Conservation (phyloP, 352 stramenopile genomes). For the Globisporangium acanthophoron region DNA sequence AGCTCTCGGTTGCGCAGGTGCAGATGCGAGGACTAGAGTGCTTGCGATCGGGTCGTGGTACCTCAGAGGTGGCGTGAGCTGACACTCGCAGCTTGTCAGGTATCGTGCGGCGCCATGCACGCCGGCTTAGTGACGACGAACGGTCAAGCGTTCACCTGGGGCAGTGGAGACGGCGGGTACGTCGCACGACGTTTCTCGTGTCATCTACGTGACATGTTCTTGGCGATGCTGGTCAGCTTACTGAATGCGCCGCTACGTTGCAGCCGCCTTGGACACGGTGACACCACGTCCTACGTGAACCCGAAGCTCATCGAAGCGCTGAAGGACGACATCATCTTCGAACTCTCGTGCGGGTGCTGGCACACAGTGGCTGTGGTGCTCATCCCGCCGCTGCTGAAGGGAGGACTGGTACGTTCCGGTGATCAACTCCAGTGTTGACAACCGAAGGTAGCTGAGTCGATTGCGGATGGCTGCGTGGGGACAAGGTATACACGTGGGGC, state of each 20-base stretch:
- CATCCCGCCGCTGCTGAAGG: constrained; percentile 80
- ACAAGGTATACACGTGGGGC: constrained; percentile 89
- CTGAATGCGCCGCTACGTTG: not conserved
- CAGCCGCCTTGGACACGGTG: constrained; percentile 69
- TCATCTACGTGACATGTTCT: not conserved
- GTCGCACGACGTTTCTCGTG: not conserved
- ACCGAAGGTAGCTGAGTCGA: not conserved
- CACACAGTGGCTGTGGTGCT: constrained; percentile 86
- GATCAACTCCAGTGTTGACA: not conserved
- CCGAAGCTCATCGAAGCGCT: constrained; percentile 70
- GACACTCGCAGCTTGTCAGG: constrained; percentile 19
- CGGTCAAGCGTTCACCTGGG: constrained; percentile 76
- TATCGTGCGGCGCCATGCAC: constrained; percentile 76
- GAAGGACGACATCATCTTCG: constrained; percentile 70
- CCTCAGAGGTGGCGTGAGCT: not conserved
- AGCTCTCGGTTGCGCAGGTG: constrained; percentile 59
- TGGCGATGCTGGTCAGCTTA: not conserved
- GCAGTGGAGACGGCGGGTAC: constrained; percentile 79
- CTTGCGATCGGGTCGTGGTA: not conserved
- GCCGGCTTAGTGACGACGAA: constrained; percentile 68
- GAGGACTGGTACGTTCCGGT: constrained; percentile 41
- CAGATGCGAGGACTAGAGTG: not conserved
- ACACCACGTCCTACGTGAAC: constrained; percentile 63
- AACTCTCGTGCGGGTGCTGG: constrained; percentile 81
- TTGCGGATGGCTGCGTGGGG: not conserved